phyloP scores from a whole-genome alignment of 176 grass and related monocot genomes.

The Paspalum vaginatum region DNA sequence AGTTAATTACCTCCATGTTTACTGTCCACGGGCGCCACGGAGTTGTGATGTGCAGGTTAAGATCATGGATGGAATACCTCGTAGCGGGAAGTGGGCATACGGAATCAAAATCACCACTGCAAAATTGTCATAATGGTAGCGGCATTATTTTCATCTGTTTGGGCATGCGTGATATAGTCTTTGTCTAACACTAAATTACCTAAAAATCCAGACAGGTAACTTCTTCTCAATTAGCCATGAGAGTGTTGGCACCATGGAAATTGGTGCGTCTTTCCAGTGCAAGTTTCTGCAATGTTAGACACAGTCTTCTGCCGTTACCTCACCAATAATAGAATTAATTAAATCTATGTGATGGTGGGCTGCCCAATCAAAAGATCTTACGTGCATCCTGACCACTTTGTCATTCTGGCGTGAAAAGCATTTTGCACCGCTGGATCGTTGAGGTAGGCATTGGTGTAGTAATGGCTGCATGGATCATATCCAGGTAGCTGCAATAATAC shows the following conservation, averaged over 20 bases:
- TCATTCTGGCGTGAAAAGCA: conserved; percentile 45
- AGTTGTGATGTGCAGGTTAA: conserved; percentile 39
- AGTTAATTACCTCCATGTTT: conserved; percentile 36
- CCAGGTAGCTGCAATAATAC: conserved; percentile 40
- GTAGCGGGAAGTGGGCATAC: conserved; percentile 51
- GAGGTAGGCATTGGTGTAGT: conserved; percentile 35
- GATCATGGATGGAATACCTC: conserved; percentile 39
- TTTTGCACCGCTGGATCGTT: conserved; percentile 57
- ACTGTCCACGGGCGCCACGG: conserved; percentile 60
- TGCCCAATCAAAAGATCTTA: conserved; percentile 14
- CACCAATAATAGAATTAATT: background rate
- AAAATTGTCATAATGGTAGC: background rate
- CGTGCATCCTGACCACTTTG: conserved; percentile 46
- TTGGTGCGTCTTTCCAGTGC: conserved; percentile 25
- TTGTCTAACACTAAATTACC: background rate
- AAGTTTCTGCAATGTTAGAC: conserved; percentile 6
- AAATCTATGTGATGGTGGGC: background rate
- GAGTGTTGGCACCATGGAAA: conserved; percentile 38
- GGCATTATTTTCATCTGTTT: background rate
- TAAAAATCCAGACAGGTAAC: conserved; percentile 54
- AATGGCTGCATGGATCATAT: conserved; percentile 41
- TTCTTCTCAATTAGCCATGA: conserved; percentile 36
- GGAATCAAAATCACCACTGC: conserved; percentile 51
- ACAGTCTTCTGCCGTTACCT: too few relatives aligned
- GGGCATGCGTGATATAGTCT: background rate